These are phyloP conservation scores for Plenodomus tracheiphilus DNA, from an alignment of 2,329 filamentous ascomycete genomes.

Conservation along the genomic window DNA sequence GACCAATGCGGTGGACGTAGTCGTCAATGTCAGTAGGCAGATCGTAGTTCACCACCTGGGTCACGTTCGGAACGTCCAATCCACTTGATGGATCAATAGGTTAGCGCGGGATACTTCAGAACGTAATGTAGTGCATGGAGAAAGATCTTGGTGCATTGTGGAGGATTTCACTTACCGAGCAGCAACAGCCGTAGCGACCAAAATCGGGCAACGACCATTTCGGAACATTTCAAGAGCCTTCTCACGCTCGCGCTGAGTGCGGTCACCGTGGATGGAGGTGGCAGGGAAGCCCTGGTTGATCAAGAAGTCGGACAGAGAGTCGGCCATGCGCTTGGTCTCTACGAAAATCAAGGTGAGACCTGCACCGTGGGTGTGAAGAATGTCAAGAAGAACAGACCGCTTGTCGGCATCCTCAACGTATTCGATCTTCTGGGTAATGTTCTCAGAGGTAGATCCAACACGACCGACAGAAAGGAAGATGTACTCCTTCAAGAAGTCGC, in stretches of 20 bases:
- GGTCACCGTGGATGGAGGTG: constrained; percentile 97
- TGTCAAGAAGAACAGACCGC: constrained; percentile 95
- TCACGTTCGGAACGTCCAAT: constrained; percentile 94
- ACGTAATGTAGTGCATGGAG: background rate
- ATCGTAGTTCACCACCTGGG: constrained; percentile 98
- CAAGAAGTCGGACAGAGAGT: constrained; percentile 94
- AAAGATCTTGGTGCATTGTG: background rate
- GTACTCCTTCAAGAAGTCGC: constrained; percentile 99
- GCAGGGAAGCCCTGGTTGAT: constrained; percentile 99
- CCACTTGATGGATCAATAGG: constrained; percentile 37
- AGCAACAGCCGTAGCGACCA: constrained; percentile 95
- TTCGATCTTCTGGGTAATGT: constrained; percentile 98
- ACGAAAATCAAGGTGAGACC: constrained; percentile 97
- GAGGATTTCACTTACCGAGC: constrained; percentile 57
- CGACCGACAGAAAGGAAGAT: constrained; percentile 98
- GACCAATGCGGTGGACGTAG: constrained; percentile 98
- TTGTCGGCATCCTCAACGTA: constrained; percentile 98
- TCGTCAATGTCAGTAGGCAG: constrained; percentile 98
- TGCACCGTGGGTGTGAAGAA: constrained; percentile 88
- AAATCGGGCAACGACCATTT: constrained; percentile 89
- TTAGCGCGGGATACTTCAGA: background rate
- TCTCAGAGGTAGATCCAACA: constrained; percentile 99
- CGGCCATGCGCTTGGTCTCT: constrained; percentile 99
- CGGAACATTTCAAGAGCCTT: constrained; percentile 97
- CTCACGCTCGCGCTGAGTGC: constrained; percentile 98